Evolutionary conservation across 2,329 filamentous ascomycete genomes (phyloP).

Genomic region (Saccharata proteae): DNA sequence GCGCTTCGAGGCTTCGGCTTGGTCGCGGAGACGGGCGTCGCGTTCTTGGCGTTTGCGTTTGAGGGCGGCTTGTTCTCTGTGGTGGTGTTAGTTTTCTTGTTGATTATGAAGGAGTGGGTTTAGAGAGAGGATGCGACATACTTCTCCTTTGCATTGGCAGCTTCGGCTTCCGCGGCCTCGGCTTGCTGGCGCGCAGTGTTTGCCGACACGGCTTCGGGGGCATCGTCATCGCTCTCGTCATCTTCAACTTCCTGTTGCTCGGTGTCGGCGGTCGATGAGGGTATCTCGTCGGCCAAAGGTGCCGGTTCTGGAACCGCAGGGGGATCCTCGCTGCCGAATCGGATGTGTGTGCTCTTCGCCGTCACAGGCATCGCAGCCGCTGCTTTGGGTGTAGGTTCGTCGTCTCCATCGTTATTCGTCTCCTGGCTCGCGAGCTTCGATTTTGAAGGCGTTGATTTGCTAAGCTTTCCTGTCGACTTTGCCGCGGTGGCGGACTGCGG

Average conservation of each 20-base stretch:
- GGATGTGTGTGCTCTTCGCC: slow-evolving; percentile 13
- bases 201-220: slow-evolving; percentile 25
- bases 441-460: slow-evolving; percentile 6
- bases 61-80: slow-evolving; percentile 16
- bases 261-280: slow-evolving; percentile 3
- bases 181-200: slow-evolving; percentile 19
- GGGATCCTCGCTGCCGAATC: slow-evolving; percentile 26
- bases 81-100: neutral
- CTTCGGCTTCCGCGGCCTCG: slow-evolving; percentile 18
- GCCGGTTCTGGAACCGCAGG: slow-evolving; percentile 2
- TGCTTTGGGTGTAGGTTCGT: slow-evolving; percentile 3
- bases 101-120: neutral
- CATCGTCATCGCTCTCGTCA: slow-evolving; percentile 20
- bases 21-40: slow-evolving; percentile 17
- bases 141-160: slow-evolving; percentile 18
- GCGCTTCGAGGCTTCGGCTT: slow-evolving; percentile 4
- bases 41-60: slow-evolving; percentile 18
- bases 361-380: neutral
- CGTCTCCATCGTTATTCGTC: slow-evolving; percentile 2
- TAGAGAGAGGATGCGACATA: slow-evolving; percentile 1
- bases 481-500: slow-evolving; percentile 4
- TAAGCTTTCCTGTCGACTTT: no score
- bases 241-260: slow-evolving; percentile 12
- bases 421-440: slow-evolving; percentile 4
- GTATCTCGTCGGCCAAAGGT: slow-evolving; percentile 1